Evolutionary conservation across 1,284 basidiomycete species (phyloP).

Genomic region (Trametes hirsuta): DNA sequence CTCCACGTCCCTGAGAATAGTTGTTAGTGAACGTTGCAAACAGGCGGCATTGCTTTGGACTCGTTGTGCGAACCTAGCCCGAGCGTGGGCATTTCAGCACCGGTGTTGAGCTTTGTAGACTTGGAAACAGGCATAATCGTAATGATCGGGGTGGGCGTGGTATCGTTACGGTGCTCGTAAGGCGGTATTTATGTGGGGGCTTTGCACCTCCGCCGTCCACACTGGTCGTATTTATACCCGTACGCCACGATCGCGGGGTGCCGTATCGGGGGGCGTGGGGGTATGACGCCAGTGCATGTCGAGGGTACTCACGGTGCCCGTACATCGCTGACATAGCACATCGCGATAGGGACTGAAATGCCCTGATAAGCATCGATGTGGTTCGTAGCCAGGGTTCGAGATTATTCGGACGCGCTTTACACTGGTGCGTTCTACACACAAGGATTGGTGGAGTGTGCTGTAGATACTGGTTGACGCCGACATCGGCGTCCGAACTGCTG

Average conservation of each 20-base stretch:
- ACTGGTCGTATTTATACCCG: background rate
- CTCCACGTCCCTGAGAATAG: constrained; percentile 72
- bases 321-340: background rate
- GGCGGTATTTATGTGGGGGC: background rate
- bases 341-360: background rate
- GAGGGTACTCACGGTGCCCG: background rate
- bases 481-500: no score
- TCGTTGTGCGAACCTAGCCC: constrained; percentile 61
- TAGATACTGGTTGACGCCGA: no score
- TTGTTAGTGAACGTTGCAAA: no score
- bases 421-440: no score
- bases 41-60: background rate
- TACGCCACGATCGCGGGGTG: background rate
- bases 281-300: background rate
- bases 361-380: no score
- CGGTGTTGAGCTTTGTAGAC: constrained; percentile 70
- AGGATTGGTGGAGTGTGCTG: no score
- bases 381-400: no score
- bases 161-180: background rate
- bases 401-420: no score
- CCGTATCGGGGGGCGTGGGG: background rate
- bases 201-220: background rate
- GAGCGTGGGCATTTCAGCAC: constrained; percentile 72
- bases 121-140: constrained; percentile 32
- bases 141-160: background rate